Evolutionary conservation across 1,284 basidiomycete species (phyloP).

Genomic region (Rhodotorula sp.): DNA sequence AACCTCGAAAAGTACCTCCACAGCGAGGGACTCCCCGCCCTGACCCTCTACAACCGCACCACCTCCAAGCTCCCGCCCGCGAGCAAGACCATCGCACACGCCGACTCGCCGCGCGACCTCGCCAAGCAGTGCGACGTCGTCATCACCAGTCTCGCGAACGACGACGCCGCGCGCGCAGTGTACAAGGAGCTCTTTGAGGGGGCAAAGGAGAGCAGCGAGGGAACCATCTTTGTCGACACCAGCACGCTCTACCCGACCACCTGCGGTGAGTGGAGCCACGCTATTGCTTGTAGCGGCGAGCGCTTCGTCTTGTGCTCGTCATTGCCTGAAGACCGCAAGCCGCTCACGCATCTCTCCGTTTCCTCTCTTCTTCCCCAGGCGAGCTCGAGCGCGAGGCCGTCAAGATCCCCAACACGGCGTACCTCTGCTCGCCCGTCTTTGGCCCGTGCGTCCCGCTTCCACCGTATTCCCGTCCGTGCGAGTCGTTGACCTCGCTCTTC

Average conservation of each 20-base stretch:
- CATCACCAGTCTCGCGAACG: slow-evolving; percentile 72
- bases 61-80: slow-evolving; percentile 63
- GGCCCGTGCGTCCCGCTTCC: slow-evolving; percentile 56
- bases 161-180: slow-evolving; percentile 69
- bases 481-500: too few species aligned
- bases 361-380: slow-evolving; percentile 53
- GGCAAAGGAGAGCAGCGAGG: slow-evolving; percentile 26
- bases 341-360: too few species aligned
- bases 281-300: too few species aligned
- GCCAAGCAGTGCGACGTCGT: slow-evolving; percentile 73
- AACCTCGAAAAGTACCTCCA: slow-evolving; percentile 65
- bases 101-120: slow-evolving; percentile 61
- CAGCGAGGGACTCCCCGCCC: slow-evolving; percentile 37
- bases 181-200: slow-evolving; percentile 56
- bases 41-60: slow-evolving; percentile 67
- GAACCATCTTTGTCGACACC: slow-evolving; percentile 45
- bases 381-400: slow-evolving; percentile 73
- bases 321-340: too few species aligned
- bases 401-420: slow-evolving; percentile 60
- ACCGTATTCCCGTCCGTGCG: background rate
- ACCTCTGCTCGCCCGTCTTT: slow-evolving; percentile 79
- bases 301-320: too few species aligned
- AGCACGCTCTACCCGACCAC: slow-evolving; percentile 46
- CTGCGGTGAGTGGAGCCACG: background rate
- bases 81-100: slow-evolving; percentile 59